phyloP scores from a whole-genome alignment of 208 protist genomes.

The Endotrypanum monterogeii region DNA sequence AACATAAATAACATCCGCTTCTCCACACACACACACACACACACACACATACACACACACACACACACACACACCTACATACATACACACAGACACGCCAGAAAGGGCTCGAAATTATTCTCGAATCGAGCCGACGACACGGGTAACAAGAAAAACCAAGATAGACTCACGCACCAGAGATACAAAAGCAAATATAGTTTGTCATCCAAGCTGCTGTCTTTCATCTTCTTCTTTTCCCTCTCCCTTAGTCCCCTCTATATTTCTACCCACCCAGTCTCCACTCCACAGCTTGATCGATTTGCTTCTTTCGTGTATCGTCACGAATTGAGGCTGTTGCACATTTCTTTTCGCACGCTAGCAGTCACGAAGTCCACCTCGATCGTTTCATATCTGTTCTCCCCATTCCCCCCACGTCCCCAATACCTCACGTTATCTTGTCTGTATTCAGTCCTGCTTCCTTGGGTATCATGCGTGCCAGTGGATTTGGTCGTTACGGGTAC shows the following conservation, averaged over 20 bases:
- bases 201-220: background rate
- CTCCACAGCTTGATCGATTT: background rate
- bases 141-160: background rate
- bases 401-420: background rate
- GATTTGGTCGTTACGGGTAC: slow-evolving; percentile 29
- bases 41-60: background rate
- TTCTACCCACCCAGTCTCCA: too few relatives aligned
- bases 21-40: background rate
- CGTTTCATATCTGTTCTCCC: background rate
- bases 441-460: too few relatives aligned
- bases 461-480: slow-evolving; percentile 28
- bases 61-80: background rate
- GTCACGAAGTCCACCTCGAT: background rate
- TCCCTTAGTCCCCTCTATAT: too few relatives aligned
- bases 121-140: background rate
- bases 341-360: background rate
- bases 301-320: background rate
- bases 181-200: background rate
- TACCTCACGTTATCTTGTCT: too few relatives aligned
- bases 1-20: background rate
- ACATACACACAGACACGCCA: background rate
- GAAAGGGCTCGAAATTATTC: background rate
- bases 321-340: background rate
- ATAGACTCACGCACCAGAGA: background rate
- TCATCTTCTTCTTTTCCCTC: background rate